These are phyloP conservation scores for Beauveria caledonica DNA, from an alignment of 2,329 filamentous ascomycete genomes.

Conservation along the genomic window DNA sequence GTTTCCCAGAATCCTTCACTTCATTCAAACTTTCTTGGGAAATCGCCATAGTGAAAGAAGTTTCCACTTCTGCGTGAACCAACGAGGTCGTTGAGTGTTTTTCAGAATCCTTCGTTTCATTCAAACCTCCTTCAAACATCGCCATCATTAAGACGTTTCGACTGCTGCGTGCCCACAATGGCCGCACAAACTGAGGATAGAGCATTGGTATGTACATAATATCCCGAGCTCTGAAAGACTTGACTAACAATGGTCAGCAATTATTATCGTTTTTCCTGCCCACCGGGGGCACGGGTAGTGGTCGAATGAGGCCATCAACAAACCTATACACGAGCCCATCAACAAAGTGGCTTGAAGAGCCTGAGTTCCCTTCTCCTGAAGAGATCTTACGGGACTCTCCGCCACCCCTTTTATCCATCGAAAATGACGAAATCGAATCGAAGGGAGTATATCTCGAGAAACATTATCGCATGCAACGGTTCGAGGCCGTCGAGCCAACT, in stretches of 20 bases:
- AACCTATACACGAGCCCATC: background rate
- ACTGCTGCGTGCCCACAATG: background rate
- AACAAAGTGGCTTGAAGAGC: conserved; percentile 1
- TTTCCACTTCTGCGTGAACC: too few relatives aligned
- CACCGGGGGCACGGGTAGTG: background rate
- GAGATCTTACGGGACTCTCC: background rate
- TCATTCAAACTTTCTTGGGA: too few relatives aligned
- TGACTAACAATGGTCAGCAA: background rate
- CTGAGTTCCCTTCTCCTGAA: background rate
- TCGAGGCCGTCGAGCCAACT: conserved; percentile 63
- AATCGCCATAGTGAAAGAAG: too few relatives aligned
- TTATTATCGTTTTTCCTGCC: background rate
- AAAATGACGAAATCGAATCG: background rate
- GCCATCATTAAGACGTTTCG: background rate
- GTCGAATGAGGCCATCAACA: background rate
- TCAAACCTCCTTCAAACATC: background rate
- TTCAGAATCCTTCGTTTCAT: too few relatives aligned
- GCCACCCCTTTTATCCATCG: background rate
- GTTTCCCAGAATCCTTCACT: too few relatives aligned
- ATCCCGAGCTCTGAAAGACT: too few relatives aligned
- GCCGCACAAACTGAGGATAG: background rate
- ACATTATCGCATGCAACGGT: conserved; percentile 68
- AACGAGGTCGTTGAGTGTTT: too few relatives aligned
- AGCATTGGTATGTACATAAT: conserved; percentile 3
- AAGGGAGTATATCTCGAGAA: conserved; percentile 60